Conservation (phyloP, 768 basidiomycete species). For the Tylopilus plumbeoviolaceoides region DNA sequence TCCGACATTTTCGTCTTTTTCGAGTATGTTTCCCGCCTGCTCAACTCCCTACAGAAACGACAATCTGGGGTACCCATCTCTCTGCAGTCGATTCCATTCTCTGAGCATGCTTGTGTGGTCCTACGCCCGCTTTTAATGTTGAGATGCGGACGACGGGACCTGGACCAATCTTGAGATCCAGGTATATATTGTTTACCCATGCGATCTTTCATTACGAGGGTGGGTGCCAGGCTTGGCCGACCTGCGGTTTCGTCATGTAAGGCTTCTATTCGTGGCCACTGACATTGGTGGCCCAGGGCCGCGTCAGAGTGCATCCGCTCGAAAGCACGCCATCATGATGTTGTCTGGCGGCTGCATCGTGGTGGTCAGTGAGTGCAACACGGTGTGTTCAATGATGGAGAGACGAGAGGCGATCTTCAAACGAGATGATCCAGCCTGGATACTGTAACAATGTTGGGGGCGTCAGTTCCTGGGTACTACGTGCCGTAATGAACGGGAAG, state of each 20-base stretch:
- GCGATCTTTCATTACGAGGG: slow-evolving; percentile 21
- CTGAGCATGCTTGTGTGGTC: not conserved
- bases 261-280: slow-evolving; percentile 14
- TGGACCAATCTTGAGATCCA: not conserved
- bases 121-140: slow-evolving; percentile 1
- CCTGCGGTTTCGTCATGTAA: slow-evolving; percentile 15
- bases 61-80: slow-evolving; percentile 15
- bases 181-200: slow-evolving; percentile 9
- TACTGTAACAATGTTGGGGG: no score
- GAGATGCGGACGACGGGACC: not conserved
- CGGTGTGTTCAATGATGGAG: slow-evolving; percentile 7
- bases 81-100: slow-evolving; percentile 18
- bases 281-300: slow-evolving; percentile 4
- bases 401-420: slow-evolving; percentile 19
- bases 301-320: not conserved
- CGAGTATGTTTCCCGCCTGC: not conserved
- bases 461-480: slow-evolving; percentile 14
- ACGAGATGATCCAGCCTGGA: slow-evolving; percentile 17
- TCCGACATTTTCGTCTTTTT: slow-evolving; percentile 10
- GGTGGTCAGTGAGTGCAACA: not conserved
- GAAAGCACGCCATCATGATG: slow-evolving; percentile 1
- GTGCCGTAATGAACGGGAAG: slow-evolving; percentile 27
- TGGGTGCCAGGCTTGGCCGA: slow-evolving; percentile 7
- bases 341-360: not conserved
- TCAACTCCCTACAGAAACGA: not conserved